A percentile compares a stretch with the other conserved stretches of the same genome.
phyloP scores from a whole-genome alignment of 2,329 filamentous ascomycete species.

The Aspergillus pseudoglaucus region DNA sequence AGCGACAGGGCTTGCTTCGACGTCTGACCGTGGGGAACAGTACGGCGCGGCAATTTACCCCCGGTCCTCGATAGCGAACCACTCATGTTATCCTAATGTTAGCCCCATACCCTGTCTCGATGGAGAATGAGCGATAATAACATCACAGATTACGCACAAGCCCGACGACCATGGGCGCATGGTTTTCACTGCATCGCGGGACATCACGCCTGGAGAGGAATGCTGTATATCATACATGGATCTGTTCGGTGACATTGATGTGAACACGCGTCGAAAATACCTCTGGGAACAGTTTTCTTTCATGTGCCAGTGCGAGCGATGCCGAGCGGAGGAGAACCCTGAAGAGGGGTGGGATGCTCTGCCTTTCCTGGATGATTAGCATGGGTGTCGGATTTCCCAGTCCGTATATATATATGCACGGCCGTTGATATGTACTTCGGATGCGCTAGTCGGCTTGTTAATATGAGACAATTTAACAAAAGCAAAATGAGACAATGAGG shows the following conservation, averaged over 20 bases:
- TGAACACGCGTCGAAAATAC: neutral
- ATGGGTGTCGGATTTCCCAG: neutral
- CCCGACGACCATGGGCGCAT: slow-evolving; percentile 23
- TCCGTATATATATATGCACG: neutral
- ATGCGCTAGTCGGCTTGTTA: too few species aligned
- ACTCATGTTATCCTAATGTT: slow-evolving; percentile 17
- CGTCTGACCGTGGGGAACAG: slow-evolving; percentile 10
- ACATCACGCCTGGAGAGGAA: slow-evolving; percentile 24
- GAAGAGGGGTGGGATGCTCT: neutral
- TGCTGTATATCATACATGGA: slow-evolving; percentile 31
- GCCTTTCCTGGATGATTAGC: neutral
- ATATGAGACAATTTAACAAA: too few species aligned
- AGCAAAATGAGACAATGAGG: neutral
- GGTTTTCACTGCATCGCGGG: slow-evolving; percentile 23
- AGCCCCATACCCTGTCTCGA: neutral
- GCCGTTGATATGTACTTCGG: too few species aligned
- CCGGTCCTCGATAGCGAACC: slow-evolving; percentile 14
- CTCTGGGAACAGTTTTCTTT: neutral
- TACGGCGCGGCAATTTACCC: slow-evolving; percentile 16
- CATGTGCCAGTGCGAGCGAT: neutral
- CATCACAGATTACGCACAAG: slow-evolving; percentile 22
- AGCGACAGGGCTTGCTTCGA: slow-evolving; percentile 7
- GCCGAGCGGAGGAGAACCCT: neutral
- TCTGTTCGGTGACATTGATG: slow-evolving; percentile 3
- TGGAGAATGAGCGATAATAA: neutral